Evolutionary conservation across 176 grass and related monocot species (phyloP), one percentile per base, ranked within the genome.

Genomic region (Sorghum bicolor): DNA sequence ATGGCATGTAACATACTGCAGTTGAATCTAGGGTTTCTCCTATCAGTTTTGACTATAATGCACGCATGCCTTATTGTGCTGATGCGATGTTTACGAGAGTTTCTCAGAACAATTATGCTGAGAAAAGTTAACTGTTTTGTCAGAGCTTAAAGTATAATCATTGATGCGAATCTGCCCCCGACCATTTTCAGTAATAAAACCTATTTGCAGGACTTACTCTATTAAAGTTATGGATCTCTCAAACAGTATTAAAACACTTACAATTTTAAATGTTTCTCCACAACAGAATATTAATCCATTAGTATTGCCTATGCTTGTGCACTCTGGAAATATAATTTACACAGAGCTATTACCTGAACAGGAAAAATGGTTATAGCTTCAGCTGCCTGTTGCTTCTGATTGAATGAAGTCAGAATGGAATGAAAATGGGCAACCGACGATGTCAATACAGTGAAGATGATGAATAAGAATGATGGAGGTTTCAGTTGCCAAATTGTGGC

Each of bases 111-210:
- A n/a, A 34, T 38, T 67, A 11, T 75, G 85, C 2, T 58, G 11
- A n/a, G n/a, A n/a, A 44, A 81, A 75, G 62, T 33, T 60, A 77
- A 58, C 29, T 61, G 57, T 82, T 72, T 90, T 78, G 41, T 77
- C 8, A 14, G 65, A 52, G 1, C 47, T 45, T 74, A 64, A 13
- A 58, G 55, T 4, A 60, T n/a, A 24, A 11, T 3, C 8, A 3
- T 60, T 24, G 22, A 25, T 25, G n/a, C 9, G 32, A 32, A 32
- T 32, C 32, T 32, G 32, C 32, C 2, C 32, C 32, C 2, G 32
- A 32, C 53, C 53, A 10, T 58, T 24, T 24, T 58, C 22, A 4
- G 22, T 24, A 60, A 24, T 25, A 60, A 60, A 22, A 11, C 55
- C 55, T 25, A 60, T 60, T 11, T 60, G 55, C 1, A 60, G 22